phyloP scores from a whole-genome alignment of 106 monocot genomes.

The Chionographis japonica region DNA sequence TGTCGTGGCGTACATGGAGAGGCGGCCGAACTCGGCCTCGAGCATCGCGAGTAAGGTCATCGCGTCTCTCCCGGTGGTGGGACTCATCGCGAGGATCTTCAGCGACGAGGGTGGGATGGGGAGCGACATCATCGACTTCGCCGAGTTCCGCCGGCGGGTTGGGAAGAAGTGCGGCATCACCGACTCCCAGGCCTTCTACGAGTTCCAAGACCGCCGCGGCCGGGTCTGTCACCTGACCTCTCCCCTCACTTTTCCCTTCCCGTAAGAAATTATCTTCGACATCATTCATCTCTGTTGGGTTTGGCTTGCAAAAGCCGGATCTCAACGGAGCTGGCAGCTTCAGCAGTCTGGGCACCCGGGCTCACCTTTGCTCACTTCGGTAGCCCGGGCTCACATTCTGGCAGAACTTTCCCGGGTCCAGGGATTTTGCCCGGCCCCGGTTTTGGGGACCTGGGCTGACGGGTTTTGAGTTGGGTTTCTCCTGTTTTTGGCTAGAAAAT shows the following conservation, averaged over 20 bases:
- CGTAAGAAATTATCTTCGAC: background rate
- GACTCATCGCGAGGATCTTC: constrained; percentile 74
- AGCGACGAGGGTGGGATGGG: constrained; percentile 95
- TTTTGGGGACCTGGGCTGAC: too few species aligned
- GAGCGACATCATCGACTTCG: constrained; percentile 92
- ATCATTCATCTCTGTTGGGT: too few species aligned
- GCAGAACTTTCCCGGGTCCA: too few species aligned
- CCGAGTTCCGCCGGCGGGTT: constrained; percentile 88
- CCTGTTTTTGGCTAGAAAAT: too few species aligned
- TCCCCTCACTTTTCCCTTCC: background rate
- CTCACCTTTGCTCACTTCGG: too few species aligned
- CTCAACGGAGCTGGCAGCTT: too few species aligned
- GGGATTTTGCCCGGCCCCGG: too few species aligned
- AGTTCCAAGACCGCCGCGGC: constrained; percentile 84
- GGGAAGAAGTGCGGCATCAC: constrained; percentile 79
- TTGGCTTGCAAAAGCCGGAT: too few species aligned
- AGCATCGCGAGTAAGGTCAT: constrained; percentile 62
- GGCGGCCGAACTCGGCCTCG: constrained; percentile 58
- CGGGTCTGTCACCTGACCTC: constrained; percentile 25
- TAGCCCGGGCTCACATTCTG: too few species aligned
- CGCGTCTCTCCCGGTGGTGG: constrained; percentile 84
- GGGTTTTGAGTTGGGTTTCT: too few species aligned
- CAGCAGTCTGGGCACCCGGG: too few species aligned
- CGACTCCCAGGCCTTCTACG: constrained; percentile 73
- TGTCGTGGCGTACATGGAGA: constrained; percentile 70